phyloP scores from a whole-genome alignment of 805 yeast species.

The Yarrowia yakushimensis region DNA sequence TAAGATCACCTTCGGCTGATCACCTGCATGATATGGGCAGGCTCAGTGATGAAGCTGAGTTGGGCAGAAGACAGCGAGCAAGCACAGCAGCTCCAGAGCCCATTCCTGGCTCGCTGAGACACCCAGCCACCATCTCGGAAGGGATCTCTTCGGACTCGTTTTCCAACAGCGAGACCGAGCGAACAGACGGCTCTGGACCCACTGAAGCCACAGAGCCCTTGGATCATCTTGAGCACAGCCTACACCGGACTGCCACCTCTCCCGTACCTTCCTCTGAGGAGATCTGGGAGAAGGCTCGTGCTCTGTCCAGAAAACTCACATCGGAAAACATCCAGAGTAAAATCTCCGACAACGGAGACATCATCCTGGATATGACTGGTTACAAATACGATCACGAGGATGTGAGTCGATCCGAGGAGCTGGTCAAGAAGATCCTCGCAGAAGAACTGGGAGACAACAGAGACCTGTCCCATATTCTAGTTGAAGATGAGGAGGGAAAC shows the following conservation, averaged over 20 bases:
- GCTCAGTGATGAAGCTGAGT: neutral
- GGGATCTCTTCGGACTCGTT: slow-evolving; percentile 1
- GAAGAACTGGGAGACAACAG: slow-evolving; percentile 58
- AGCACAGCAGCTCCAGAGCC: slow-evolving; percentile 19
- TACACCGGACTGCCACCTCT: slow-evolving; percentile 3
- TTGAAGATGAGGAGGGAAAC: slow-evolving; percentile 38
- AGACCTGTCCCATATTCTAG: slow-evolving; percentile 36
- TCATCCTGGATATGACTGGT: slow-evolving; percentile 91
- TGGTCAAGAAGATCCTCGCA: slow-evolving; percentile 64
- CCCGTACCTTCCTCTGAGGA: slow-evolving; percentile 34
- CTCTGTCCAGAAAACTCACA: slow-evolving; percentile 60
- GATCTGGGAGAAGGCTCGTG: slow-evolving; percentile 56
- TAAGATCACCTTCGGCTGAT: slow-evolving; percentile 13
- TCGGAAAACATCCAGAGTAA: slow-evolving; percentile 76
- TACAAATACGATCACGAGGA: slow-evolving; percentile 83
- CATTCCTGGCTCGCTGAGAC: neutral
- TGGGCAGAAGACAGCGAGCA: neutral
- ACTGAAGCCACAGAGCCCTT: slow-evolving; percentile 10
- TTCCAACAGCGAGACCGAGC: slow-evolving; percentile 23
- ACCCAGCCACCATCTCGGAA: slow-evolving; percentile 1
- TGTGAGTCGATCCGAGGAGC: slow-evolving; percentile 69
- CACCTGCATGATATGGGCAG: neutral
- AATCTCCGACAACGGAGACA: slow-evolving; percentile 83
- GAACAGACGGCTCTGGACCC: neutral
- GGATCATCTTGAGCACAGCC: neutral